Evolutionary conservation across 768 basidiomycete species (phyloP).

Genomic region (Chiua virens): DNA sequence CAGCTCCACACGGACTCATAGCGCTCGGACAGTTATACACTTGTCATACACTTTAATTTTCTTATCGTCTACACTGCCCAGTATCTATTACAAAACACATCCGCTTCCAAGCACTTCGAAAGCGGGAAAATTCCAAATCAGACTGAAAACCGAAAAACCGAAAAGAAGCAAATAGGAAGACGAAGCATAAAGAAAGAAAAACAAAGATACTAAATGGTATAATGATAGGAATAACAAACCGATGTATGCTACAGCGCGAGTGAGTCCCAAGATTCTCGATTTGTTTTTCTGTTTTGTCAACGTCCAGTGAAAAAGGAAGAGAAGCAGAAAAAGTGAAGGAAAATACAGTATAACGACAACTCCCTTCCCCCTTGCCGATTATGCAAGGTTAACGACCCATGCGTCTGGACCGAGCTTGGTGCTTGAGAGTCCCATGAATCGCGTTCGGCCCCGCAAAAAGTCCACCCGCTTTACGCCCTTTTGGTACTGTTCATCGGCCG

Average conservation of each 20-base stretch:
- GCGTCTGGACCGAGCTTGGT: slow-evolving; percentile 36
- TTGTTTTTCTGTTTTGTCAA: slow-evolving; percentile 18
- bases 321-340: not conserved
- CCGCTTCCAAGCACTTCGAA: not conserved
- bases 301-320: slow-evolving; percentile 5
- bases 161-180: not conserved
- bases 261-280: slow-evolving; percentile 10
- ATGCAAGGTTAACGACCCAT: slow-evolving; percentile 34
- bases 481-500: slow-evolving; percentile 38
- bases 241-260: slow-evolving; percentile 22
- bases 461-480: slow-evolving; percentile 57
- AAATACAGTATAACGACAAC: slow-evolving; percentile 29
- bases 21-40: not conserved
- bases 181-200: not conserved
- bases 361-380: slow-evolving; percentile 4
- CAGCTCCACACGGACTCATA: not conserved
- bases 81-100: slow-evolving; percentile 18
- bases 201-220: slow-evolving; percentile 11
- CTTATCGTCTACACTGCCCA: slow-evolving; percentile 15
- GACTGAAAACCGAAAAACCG: not conserved
- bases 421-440: slow-evolving; percentile 49
- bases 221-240: slow-evolving; percentile 25
- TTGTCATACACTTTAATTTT: slow-evolving; percentile 10
- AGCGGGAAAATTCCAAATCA: not conserved
- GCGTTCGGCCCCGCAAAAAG: slow-evolving; percentile 44